Evolutionary conservation across 805 yeast genomes (phyloP).

Genomic region (Saturnispora quitensis): DNA sequence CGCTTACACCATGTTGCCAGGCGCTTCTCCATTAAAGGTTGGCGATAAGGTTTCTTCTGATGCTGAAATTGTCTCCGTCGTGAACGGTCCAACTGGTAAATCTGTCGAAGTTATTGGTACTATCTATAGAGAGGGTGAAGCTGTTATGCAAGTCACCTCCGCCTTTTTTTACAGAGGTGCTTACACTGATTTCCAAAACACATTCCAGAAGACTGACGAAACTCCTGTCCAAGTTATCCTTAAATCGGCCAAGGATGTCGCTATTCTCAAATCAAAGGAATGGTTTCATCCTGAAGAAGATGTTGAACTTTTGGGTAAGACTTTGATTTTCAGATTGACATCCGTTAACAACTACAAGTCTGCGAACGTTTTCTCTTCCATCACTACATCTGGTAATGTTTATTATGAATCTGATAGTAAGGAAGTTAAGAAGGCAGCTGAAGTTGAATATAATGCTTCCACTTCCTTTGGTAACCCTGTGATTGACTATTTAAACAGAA

Average conservation of each 20-base stretch:
- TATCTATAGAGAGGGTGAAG: slow-evolving; percentile 59
- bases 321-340: slow-evolving; percentile 80
- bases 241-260: slow-evolving; percentile 76
- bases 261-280: slow-evolving; percentile 89
- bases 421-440: slow-evolving; percentile 77
- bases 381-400: slow-evolving; percentile 77
- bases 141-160: slow-evolving; percentile 91
- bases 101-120: slow-evolving; percentile 93
- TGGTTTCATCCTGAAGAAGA: slow-evolving; percentile 86
- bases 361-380: slow-evolving; percentile 66
- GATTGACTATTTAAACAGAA: slow-evolving; percentile 82
- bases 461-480: slow-evolving; percentile 97
- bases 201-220: slow-evolving; percentile 82
- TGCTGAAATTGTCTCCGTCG: slow-evolving; percentile 81
- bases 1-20: slow-evolving; percentile 88
- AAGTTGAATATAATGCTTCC: slow-evolving; percentile 77
- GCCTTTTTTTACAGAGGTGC: slow-evolving; percentile 95
- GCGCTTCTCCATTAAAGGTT: slow-evolving; percentile 79
- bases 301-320: slow-evolving; percentile 65
- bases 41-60: slow-evolving; percentile 78
- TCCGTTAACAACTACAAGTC: slow-evolving; percentile 77
- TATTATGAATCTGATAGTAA: slow-evolving; percentile 85
- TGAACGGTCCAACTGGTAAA: slow-evolving; percentile 89
- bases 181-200: slow-evolving; percentile 80
- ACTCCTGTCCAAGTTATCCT: slow-evolving; percentile 76